Base-by-base conservation (phyloP, 805 yeast species). In the Wickerhamiella azymoides region DNA sequence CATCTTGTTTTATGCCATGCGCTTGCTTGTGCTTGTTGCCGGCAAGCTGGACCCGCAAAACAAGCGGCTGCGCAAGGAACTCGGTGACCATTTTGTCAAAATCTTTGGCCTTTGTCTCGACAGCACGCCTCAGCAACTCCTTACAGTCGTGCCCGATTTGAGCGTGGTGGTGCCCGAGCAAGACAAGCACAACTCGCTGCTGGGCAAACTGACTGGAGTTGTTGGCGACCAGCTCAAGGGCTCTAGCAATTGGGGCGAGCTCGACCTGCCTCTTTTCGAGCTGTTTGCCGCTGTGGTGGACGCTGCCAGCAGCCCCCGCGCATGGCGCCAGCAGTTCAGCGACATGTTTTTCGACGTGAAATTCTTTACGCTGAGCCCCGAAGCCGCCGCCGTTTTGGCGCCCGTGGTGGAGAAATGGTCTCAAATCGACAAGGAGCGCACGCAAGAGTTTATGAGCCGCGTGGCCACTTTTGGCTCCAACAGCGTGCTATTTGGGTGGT, bases 291-390 rank as follows among this genome's bases (percentile, higher is more conserved):
- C 57, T 3, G 47, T 69, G 1, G 55, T 58, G 36, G 59, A 49
- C 48, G 62, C 53, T 11, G 56, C 66, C 3, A 49, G 52, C 38
- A 53, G 71, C 65, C 54, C 55, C 57, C 80, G 71, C 55, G 67
- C 62, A 2, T 83, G 96, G 93, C 80, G 73, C 54, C 57, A 69
- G 2, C 49, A 77, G 18, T 70, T 86, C 1, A 66, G 65, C 36
- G 97, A 89, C 41, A 61, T 76, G 0, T 70, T 84, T 47, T 68
- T 72, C 57, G 94, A 83, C 57, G 48, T 68, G 10, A 64, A 65
- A 17, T 77, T 84, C 53, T 78, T 85, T 55, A 56, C 55, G 2
- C 55, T 66, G 28, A 56, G 56, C 4, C 49, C 54, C 5, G 43
- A 51, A 40, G 61, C 62, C 41, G 50, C 62, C 2, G 50, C 62